These are phyloP conservation scores for Diaporthe capsici DNA, from an alignment of 2,329 filamentous ascomycete species.

Conservation along the genomic window DNA sequence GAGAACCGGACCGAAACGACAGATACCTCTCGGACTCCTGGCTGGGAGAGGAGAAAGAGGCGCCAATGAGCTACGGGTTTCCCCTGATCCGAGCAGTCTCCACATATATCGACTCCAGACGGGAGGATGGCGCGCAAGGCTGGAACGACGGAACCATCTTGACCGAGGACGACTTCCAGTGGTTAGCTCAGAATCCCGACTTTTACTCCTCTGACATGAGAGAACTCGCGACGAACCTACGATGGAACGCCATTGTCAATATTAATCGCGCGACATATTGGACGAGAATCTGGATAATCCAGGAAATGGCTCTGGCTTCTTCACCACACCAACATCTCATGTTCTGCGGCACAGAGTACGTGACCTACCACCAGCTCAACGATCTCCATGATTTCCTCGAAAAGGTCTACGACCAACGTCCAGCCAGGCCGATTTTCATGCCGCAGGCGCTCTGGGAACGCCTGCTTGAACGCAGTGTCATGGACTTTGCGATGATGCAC, in stretches of 20 bases:
- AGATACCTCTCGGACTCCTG: background rate
- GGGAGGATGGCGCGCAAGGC: background rate
- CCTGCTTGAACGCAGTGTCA: background rate
- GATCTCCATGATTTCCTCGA: background rate
- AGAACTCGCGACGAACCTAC: background rate
- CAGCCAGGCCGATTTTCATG: background rate
- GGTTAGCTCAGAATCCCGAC: background rate
- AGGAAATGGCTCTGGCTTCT: background rate
- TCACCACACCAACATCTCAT: background rate
- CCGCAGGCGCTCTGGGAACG: background rate
- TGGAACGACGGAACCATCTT: background rate
- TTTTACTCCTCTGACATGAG: background rate
- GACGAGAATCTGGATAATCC: background rate
- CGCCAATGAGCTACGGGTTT: background rate
- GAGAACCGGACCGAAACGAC: background rate
- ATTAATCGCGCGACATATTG: background rate
- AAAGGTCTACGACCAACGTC: background rate
- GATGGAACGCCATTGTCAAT: background rate
- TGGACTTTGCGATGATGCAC: background rate
- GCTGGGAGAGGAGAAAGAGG: background rate
- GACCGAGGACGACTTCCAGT: background rate
- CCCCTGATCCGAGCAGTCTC: background rate
- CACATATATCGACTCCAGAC: background rate
- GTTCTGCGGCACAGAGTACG: background rate
- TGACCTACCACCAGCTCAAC: background rate